These are phyloP conservation scores for Fusarium circinatum DNA, from an alignment of 2,329 filamentous ascomycete species.

Conservation along the genomic window DNA sequence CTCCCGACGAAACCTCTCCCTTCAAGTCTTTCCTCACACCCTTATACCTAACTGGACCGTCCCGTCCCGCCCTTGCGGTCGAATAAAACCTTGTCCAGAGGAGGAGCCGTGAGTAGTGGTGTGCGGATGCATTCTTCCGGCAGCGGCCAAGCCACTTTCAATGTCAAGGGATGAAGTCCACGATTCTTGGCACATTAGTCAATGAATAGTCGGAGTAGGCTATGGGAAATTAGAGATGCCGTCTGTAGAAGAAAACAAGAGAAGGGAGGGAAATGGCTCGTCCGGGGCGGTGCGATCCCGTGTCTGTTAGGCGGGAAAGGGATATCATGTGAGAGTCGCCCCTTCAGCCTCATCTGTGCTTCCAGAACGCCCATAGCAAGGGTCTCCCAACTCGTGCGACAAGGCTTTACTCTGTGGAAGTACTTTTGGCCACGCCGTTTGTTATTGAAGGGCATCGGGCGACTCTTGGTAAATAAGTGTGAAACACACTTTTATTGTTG, in stretches of 20 bases:
- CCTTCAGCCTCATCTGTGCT: conserved; percentile 28
- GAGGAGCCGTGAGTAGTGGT: background rate
- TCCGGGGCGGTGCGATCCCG: conserved; percentile 34
- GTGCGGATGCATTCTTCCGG: conserved; percentile 1
- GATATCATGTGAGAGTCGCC: conserved; percentile 13
- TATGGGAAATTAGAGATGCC: conserved; percentile 5
- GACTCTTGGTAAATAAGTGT: background rate
- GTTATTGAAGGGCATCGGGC: background rate
- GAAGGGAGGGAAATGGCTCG: conserved; percentile 14
- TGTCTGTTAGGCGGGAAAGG: conserved; percentile 16
- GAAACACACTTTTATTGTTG: conserved; percentile 6
- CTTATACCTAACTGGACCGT: conserved; percentile 14
- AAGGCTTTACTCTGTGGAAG: background rate
- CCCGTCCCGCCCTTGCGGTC: conserved; percentile 27
- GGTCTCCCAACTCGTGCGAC: conserved; percentile 1
- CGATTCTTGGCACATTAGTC: conserved; percentile 27
- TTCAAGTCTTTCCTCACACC: conserved; percentile 1
- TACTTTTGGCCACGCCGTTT: conserved; percentile 8
- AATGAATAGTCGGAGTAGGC: background rate
- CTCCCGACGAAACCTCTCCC: background rate
- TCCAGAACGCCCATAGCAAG: conserved; percentile 20
- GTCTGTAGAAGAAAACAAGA: background rate
- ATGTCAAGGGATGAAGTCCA: conserved; percentile 15
- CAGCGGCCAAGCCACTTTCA: background rate
- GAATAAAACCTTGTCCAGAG: background rate